phyloP scores from a whole-genome alignment of 208 protist genomes.

The Trypanosoma caninum region DNA sequence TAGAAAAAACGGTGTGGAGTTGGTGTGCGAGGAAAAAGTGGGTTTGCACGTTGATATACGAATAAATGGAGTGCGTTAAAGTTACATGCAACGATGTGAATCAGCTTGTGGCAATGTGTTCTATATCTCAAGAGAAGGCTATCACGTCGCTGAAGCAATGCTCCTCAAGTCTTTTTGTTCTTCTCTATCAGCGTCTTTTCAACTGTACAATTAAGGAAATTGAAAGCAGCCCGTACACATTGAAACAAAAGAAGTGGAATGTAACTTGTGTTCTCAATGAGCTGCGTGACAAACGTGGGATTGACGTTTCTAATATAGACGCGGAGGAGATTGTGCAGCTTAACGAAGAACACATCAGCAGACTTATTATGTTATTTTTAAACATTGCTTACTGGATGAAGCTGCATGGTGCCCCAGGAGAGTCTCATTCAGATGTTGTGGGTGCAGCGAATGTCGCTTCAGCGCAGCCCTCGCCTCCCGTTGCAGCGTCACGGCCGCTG shows the following conservation, averaged over 20 bases:
- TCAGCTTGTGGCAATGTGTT: constrained; percentile 50
- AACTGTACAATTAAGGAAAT: constrained; percentile 64
- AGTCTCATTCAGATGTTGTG: neutral
- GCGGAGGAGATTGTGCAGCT: constrained; percentile 71
- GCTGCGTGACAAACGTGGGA: constrained; percentile 45
- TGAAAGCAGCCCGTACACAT: constrained; percentile 62
- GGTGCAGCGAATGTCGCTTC: constrained; percentile 2
- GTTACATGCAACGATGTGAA: constrained; percentile 55
- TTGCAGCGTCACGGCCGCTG: neutral
- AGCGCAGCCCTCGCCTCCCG: neutral
- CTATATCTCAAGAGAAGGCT: constrained; percentile 39
- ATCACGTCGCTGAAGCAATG: constrained; percentile 78
- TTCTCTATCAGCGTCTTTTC: constrained; percentile 83
- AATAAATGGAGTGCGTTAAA: constrained; percentile 7
- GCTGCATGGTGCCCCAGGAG: neutral
- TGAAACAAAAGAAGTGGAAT: constrained; percentile 78
- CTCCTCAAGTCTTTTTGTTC: constrained; percentile 84
- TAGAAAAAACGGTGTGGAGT: too few species aligned
- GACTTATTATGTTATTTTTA: constrained; percentile 76
- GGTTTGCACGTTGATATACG: too few species aligned
- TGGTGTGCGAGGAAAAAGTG: too few species aligned
- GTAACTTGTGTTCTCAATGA: constrained; percentile 69
- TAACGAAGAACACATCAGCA: constrained; percentile 83
- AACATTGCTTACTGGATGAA: constrained; percentile 49
- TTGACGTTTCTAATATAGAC: constrained; percentile 52